Evolutionary conservation across 2,329 filamentous ascomycete species (phyloP).

Genomic region (Aureobasidium lini): DNA sequence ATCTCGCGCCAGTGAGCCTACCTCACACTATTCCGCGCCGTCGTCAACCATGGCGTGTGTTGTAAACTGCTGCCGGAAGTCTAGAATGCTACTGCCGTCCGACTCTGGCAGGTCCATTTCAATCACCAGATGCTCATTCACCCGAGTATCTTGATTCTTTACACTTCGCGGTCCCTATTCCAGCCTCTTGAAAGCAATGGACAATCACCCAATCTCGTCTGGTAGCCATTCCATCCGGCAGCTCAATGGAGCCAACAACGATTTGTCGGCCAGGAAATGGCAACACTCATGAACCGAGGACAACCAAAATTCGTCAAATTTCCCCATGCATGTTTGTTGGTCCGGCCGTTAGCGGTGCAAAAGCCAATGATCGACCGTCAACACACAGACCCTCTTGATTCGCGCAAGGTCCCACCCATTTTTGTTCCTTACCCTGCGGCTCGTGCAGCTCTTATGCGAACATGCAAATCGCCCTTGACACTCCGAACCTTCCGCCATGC

Average conservation of each 20-base stretch:
- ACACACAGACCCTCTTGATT: background rate
- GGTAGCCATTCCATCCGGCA: background rate
- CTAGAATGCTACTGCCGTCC: background rate
- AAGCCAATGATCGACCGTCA: slow-evolving; percentile 7
- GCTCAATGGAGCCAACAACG: background rate
- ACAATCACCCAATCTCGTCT: background rate
- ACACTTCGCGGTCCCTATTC: background rate
- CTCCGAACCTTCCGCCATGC: background rate
- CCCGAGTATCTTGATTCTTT: background rate
- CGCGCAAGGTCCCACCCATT: background rate
- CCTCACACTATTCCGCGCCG: background rate
- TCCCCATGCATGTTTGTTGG: slow-evolving; percentile 7
- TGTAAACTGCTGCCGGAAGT: slow-evolving; percentile 6
- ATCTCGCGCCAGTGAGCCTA: slow-evolving; percentile 9
- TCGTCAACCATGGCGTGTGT: background rate
- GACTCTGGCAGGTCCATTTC: background rate
- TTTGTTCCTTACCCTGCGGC: background rate
- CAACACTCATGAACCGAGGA: background rate
- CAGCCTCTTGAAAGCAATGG: background rate
- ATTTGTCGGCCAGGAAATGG: background rate
- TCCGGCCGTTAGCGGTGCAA: background rate
- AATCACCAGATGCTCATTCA: background rate
- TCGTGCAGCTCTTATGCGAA: slow-evolving; percentile 2
- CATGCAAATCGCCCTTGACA: background rate
- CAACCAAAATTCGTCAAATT: slow-evolving; percentile 4